Conservation (phyloP, 371 early-diverging fungal species). For the Phascolomyces articulosus region DNA sequence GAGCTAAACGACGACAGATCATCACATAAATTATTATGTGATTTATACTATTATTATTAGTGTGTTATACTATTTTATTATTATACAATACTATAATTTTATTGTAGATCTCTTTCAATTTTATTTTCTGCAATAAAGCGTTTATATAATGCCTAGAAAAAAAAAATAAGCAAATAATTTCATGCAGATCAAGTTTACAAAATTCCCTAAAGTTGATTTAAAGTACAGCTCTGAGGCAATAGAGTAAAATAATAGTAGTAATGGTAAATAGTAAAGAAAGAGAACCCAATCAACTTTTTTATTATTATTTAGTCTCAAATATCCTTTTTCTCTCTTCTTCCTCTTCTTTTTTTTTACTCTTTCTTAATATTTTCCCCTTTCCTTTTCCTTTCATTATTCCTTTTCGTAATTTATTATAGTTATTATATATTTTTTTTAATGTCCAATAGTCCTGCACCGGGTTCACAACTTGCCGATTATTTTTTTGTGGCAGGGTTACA, state of each 20-base stretch:
- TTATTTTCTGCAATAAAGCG: too few relatives aligned
- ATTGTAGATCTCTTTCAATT: neutral
- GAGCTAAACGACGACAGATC: neutral
- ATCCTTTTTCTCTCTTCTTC: neutral
- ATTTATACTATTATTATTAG: too few relatives aligned
- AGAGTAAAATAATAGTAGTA: too few relatives aligned
- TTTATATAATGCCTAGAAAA: neutral
- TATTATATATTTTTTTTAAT: neutral
- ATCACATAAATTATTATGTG: neutral
- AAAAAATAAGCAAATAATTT: neutral
- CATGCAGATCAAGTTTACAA: neutral
- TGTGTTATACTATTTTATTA: too few relatives aligned
- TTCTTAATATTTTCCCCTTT: neutral
- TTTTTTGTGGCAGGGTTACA: constrained; percentile 53
- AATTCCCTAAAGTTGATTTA: neutral
- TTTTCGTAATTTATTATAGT: neutral
- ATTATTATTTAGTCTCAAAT: too few relatives aligned
- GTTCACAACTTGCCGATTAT: constrained; percentile 40
- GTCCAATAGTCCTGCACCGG: constrained; percentile 8
- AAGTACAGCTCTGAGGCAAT: too few relatives aligned
- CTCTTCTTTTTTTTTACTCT: neutral
- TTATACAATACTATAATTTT: too few relatives aligned
- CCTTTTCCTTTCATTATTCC: too few relatives aligned
- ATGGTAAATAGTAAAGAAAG: too few relatives aligned
- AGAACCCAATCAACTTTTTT: too few relatives aligned